phyloP scores from a whole-genome alignment of 768 basidiomycete species.

The Phylloporus sp. region DNA sequence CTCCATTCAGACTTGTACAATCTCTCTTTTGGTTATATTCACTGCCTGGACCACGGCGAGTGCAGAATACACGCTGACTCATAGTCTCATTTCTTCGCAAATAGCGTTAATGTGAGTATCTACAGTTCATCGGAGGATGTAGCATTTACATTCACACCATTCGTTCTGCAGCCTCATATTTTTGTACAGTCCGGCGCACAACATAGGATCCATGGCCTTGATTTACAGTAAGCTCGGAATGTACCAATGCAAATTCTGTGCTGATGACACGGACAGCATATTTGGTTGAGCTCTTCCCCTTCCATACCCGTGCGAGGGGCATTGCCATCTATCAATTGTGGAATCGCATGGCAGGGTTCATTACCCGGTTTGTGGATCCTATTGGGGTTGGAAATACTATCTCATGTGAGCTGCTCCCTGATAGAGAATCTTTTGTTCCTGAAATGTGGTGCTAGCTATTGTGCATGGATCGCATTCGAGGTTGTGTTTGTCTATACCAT shows the following conservation, averaged over 20 bases:
- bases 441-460: too few relatives aligned
- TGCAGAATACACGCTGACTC: constrained; percentile 10
- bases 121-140: neutral
- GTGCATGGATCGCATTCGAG: constrained; percentile 12
- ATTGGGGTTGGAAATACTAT: constrained; percentile 18
- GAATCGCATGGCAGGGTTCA: constrained; percentile 36
- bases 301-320: constrained; percentile 55
- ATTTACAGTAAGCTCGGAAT: constrained; percentile 2
- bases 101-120: constrained; percentile 9
- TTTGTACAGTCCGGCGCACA: constrained; percentile 3
- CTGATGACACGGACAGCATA: constrained; percentile 37
- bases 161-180: constrained; percentile 4
- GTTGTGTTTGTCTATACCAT: constrained; percentile 13
- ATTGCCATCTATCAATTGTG: constrained; percentile 59
- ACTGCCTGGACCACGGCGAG: constrained; percentile 15
- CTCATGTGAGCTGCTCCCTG: constrained; percentile 4
- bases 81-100: constrained; percentile 1
- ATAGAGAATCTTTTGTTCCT: too few relatives aligned
- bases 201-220: constrained; percentile 4
- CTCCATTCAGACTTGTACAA: constrained; percentile 1
- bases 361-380: constrained; percentile 3
- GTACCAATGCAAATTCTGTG: neutral
- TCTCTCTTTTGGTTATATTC: constrained; percentile 13
- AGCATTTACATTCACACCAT: neutral
- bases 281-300: constrained; percentile 64